Evolutionary conservation across 768 basidiomycete species (phyloP), one percentile per base, ranked within the genome.

Genomic region (Mycena haematopus): DNA sequence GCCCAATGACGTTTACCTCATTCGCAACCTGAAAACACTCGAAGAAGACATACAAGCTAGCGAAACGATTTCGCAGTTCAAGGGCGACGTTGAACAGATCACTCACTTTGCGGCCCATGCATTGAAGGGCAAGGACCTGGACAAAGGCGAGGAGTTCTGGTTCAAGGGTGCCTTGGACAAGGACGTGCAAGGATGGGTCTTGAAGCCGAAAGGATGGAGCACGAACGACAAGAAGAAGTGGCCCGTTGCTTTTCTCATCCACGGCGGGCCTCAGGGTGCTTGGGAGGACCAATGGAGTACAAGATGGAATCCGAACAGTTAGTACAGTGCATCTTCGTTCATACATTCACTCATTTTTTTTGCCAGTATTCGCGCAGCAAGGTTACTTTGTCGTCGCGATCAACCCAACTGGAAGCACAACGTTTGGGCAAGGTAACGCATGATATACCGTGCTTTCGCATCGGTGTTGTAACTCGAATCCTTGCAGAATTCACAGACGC

Each of bases 381-480:
- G 95, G 96, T 0, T 99, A 98, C 75, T 88, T 96, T 68, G 85
- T 87, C 13, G 82, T 97, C 42, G 82, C 89, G 31, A 89, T 97
- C 69, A 98, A 99, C 72, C 96, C 96, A 2, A 96, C 95, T 0
- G 96, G 96, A 10, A 92, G 90, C 29, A 98, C 96, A 4, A 89
- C 92, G 0, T 97, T 95, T 68, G 95, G 95, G 4, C 95, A 96
- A 83, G 81, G 92, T 88, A 19, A 8, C 7, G 38, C 13, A 10
- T 27, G 9, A 11, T 14, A 6, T n/a, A 22, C n/a, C 19, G 2
- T 11, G 21, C 22, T 9, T 6, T 38, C 21, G 0, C 4, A 42
- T 49, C 9, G 24, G 46, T 47, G 3, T 8, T 58, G 14, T 44
- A 33, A 17, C 49, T 19, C n/a, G 22, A 10, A 29, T 45, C 49